Evolutionary conservation across 2,329 filamentous ascomycete genomes (phyloP).

Genomic region (Lasiodiplodia gonubiensis): DNA sequence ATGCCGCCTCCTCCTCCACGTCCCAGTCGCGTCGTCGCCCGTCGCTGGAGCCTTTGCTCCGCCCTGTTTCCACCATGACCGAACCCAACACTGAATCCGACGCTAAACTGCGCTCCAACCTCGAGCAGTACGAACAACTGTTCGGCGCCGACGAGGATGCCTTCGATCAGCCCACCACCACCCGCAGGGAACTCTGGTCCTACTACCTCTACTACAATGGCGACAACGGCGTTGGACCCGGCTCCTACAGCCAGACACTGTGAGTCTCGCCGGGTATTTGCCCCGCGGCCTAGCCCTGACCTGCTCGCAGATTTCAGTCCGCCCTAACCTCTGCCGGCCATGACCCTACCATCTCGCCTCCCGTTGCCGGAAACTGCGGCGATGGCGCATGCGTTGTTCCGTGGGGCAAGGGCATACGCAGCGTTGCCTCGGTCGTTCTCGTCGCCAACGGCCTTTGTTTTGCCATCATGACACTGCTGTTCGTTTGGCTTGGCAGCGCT

Average conservation of each 20-base stretch:
- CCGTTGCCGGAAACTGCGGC: constrained; percentile 57
- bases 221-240: constrained; percentile 61
- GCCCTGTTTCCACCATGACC: constrained; percentile 6
- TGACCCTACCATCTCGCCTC: constrained; percentile 58
- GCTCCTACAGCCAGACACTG: constrained; percentile 26
- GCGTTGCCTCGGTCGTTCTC: constrained; percentile 70
- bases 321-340: constrained; percentile 57
- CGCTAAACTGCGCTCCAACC: constrained; percentile 17
- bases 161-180: constrained; percentile 57
- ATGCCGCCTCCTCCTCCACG: constrained; percentile 14
- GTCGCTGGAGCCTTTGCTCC: constrained; percentile 23
- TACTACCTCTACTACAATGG: constrained; percentile 70
- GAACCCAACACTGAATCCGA: neutral
- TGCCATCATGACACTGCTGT: constrained; percentile 66
- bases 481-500: constrained; percentile 59
- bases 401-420: constrained; percentile 45
- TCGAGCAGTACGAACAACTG: constrained; percentile 26
- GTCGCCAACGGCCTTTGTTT: constrained; percentile 72
- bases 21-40: constrained; percentile 10
- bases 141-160: constrained; percentile 46
- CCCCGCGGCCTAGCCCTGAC: neutral
- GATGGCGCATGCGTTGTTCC: constrained; percentile 31
- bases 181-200: constrained; percentile 61
- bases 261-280: neutral
- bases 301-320: constrained; percentile 14